Conservation (phyloP, 2,329 filamentous ascomycete genomes). For the Zalaria sp. region DNA sequence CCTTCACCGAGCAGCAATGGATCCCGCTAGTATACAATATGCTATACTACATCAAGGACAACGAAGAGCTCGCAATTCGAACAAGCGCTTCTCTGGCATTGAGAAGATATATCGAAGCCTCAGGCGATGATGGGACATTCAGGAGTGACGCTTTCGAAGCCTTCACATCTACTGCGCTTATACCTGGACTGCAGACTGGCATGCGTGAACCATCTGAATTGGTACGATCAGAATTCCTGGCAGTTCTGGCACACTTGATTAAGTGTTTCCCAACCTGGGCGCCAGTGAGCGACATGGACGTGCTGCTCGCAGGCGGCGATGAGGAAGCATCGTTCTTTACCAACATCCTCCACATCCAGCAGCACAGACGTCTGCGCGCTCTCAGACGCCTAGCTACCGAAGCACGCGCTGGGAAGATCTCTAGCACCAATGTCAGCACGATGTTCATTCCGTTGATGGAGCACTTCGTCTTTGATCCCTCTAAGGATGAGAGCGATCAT, state of each 20-base stretch:
- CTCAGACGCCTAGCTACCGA: conserved; percentile 61
- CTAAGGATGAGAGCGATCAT: conserved; percentile 62
- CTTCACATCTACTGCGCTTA: conserved; percentile 49
- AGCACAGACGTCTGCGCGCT: conserved; percentile 72
- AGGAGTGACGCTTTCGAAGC: conserved; percentile 35
- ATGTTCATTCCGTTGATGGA: conserved; percentile 87
- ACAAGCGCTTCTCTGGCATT: conserved; percentile 70
- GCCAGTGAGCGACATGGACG: conserved; percentile 58
- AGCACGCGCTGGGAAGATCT: conserved; percentile 49
- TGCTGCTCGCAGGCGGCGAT: conserved; percentile 56
- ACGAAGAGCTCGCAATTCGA: conserved; percentile 78
- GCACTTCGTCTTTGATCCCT: conserved; percentile 79
- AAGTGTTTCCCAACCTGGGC: conserved; percentile 55
- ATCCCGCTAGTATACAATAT: conserved; percentile 77
- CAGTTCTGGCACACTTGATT: conserved; percentile 66
- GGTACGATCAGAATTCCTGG: conserved; percentile 68
- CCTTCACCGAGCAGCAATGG: conserved; percentile 64
- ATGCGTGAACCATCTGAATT: conserved; percentile 68
- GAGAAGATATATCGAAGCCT: conserved; percentile 57
- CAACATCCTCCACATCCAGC: conserved; percentile 82
- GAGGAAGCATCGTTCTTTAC: conserved; percentile 81
- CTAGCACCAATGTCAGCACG: conserved; percentile 65
- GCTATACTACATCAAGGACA: conserved; percentile 71
- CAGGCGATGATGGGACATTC: conserved; percentile 32
- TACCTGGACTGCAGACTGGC: conserved; percentile 65